A percentile compares a stretch with the other conserved stretches of the same genome.
phyloP scores from a whole-genome alignment of 1,284 basidiomycete genomes.

The Leccinum fallax region DNA sequence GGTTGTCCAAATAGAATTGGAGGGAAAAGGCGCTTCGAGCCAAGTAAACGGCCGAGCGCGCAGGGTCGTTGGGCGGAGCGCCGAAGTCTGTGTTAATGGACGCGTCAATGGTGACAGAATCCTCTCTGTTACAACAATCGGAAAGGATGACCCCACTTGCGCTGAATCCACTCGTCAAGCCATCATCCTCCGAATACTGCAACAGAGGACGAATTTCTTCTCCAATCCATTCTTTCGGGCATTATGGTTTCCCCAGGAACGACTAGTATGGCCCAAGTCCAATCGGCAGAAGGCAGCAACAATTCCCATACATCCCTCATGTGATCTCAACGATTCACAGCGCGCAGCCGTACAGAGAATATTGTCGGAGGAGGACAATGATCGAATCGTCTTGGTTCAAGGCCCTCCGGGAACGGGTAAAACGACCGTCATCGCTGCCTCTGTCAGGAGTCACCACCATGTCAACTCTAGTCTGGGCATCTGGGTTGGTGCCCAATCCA shows the following conservation, averaged over 20 bases:
- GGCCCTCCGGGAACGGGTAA: conserved; percentile 55
- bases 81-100: not conserved
- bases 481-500: conserved; percentile 74
- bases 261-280: conserved; percentile 13
- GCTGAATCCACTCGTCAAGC: conserved; percentile 43
- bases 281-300: not conserved
- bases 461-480: conserved; percentile 36
- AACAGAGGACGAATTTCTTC: conserved; percentile 36
- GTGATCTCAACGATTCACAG: conserved; percentile 44
- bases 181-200: conserved; percentile 42
- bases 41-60: not conserved
- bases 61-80: not conserved
- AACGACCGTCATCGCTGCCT: conserved; percentile 44
- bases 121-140: conserved; percentile 39
- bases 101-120: not conserved
- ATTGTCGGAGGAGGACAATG: conserved; percentile 36
- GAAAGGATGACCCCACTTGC: conserved; percentile 43
- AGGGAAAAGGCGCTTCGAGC: conserved; percentile 1
- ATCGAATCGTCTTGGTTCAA: conserved; percentile 56
- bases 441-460: conserved; percentile 45
- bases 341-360: conserved; percentile 40
- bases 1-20: conserved; percentile 24
- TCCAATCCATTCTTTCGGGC: conserved; percentile 46
- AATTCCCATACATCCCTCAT: conserved; percentile 4
- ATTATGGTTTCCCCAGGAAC: conserved; percentile 42